These are phyloP conservation scores for Pythium volutum DNA, from an alignment of 352 stramenopile genomes.

Conservation along the genomic window DNA sequence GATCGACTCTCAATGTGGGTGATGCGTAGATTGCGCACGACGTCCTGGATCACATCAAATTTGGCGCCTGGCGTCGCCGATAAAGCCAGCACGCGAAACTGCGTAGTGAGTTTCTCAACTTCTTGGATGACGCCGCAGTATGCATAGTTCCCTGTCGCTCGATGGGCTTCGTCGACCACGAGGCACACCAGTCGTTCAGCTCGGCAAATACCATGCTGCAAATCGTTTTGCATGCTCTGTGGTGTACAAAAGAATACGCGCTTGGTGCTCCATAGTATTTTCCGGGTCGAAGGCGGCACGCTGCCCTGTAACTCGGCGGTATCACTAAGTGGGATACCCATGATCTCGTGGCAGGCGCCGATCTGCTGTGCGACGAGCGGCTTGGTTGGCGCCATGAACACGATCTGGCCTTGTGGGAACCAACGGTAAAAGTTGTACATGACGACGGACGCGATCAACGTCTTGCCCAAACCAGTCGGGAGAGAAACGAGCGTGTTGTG, in stretches of 20 bases:
- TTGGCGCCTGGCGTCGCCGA: conserved; percentile 96
- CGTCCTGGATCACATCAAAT: conserved; percentile 94
- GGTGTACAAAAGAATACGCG: conserved; percentile 99
- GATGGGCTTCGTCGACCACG: conserved; percentile 98
- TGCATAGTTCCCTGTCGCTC: conserved; percentile 95
- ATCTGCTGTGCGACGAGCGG: conserved; percentile 98
- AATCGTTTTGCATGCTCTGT: conserved; percentile 97
- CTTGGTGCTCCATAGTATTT: conserved; percentile 89
- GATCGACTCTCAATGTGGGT: conserved; percentile 94
- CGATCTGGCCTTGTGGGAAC: conserved; percentile 94
- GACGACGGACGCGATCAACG: conserved; percentile 97
- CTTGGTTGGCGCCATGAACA: conserved; percentile 98
- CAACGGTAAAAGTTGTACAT: conserved; percentile 99
- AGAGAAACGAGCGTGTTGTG: conserved; percentile 98
- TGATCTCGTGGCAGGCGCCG: conserved; percentile 93
- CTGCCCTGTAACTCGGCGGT: conserved; percentile 87
- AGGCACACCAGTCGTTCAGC: conserved; percentile 92
- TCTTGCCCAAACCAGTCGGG: conserved; percentile 99
- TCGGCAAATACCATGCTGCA: conserved; percentile 76
- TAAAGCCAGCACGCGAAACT: conserved; percentile 93
- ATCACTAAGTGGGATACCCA: conserved; percentile 90
- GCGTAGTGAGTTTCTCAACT: conserved; percentile 56
- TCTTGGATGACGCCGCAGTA: conserved; percentile 92
- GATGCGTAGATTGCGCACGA: conserved; percentile 94
- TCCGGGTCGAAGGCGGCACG: conserved; percentile 59